Conservation (phyloP, 257 asterid genomes). For the Dorcoceras hygrometricum region DNA sequence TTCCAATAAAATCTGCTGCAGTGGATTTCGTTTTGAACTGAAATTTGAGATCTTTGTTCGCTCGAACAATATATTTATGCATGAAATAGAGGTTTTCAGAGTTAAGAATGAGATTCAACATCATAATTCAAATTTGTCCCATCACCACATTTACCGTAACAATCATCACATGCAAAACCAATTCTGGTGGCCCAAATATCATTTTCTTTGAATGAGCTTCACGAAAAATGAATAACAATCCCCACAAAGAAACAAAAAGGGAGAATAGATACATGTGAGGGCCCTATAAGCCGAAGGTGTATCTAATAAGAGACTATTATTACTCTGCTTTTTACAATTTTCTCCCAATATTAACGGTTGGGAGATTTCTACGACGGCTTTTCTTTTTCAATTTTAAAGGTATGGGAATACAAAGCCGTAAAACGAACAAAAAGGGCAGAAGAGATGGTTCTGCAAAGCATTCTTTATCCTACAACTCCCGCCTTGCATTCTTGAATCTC, state of each 20-base stretch:
- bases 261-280: constrained; percentile 36
- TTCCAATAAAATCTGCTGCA: not conserved
- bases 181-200: constrained; percentile 31
- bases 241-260: constrained; percentile 36
- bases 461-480: constrained; percentile 8
- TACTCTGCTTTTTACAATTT: not conserved
- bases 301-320: constrained; percentile 7
- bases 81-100: not conserved
- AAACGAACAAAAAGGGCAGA: constrained; percentile 18
- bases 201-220: constrained; percentile 24
- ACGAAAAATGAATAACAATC: constrained; percentile 32
- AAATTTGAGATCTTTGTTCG: too few species aligned
- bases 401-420: constrained; percentile 1
- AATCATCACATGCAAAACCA: constrained; percentile 21
- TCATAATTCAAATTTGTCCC: not conserved
- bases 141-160: not conserved
- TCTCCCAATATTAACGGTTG: constrained; percentile 20
- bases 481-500: not conserved
- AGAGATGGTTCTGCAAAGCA: constrained; percentile 11
- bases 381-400: not conserved
- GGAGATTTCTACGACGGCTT: constrained; percentile 16
- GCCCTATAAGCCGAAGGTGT: constrained; percentile 33
- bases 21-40: not conserved
- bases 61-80: too few species aligned
- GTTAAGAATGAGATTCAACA: not conserved